Percentiles rank a stretch among this genome's conserved stretches.
These are phyloP conservation scores for Dalechampia spathulata DNA, from an alignment of 441 rosid species.

Conservation along the genomic window DNA sequence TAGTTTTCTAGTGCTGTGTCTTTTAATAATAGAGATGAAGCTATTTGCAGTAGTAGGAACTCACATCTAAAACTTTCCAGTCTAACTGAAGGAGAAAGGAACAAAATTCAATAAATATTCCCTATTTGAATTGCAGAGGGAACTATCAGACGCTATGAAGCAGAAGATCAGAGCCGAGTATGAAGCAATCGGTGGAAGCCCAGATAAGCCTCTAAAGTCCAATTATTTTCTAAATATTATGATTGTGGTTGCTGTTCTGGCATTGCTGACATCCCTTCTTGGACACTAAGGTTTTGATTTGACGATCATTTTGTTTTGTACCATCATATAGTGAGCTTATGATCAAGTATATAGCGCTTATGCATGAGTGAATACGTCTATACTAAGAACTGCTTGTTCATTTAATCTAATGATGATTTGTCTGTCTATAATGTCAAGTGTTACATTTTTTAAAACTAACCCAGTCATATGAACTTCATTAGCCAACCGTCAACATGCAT, in stretches of 20 bases:
- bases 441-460: background rate
- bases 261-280: constrained; percentile 49
- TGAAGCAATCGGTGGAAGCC: constrained; percentile 72
- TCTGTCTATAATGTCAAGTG: background rate
- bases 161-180: constrained; percentile 86
- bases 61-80: constrained; percentile 31
- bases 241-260: constrained; percentile 56
- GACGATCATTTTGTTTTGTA: constrained; percentile 7
- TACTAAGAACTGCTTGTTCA: background rate
- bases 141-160: constrained; percentile 76
- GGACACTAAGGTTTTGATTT: constrained; percentile 36
- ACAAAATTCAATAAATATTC: constrained; percentile 42
- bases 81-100: constrained; percentile 32
- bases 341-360: background rate
- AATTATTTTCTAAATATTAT: constrained; percentile 82
- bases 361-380: background rate
- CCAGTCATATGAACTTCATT: background rate
- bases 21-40: constrained; percentile 40
- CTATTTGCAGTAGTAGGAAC: constrained; percentile 30
- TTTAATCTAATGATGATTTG: background rate
- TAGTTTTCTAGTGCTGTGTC: constrained; percentile 40
- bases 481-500: background rate
- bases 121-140: constrained; percentile 63
- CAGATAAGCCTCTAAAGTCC: constrained; percentile 60
- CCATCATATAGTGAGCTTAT: background rate